Evolutionary conservation across 139 green algal genomes (phyloP).

Genomic region (Yamagishiella unicocca): DNA sequence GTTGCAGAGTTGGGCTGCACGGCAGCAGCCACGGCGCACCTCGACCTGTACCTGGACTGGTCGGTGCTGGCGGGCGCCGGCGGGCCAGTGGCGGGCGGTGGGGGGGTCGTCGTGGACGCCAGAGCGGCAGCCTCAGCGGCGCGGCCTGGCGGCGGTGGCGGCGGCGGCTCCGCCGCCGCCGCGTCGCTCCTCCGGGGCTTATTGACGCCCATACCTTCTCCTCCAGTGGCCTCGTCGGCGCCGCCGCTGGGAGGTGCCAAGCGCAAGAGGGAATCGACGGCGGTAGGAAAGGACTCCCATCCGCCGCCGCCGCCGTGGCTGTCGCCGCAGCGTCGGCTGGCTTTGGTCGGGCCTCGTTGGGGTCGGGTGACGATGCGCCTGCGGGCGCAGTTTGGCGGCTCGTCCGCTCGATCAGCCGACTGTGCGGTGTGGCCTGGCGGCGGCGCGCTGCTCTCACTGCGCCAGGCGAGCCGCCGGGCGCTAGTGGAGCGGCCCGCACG

Average conservation of each 20-base stretch:
- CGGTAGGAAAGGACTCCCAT: too few relatives aligned
- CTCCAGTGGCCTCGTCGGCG: not conserved
- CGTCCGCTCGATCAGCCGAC: not conserved
- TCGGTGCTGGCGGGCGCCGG: not conserved
- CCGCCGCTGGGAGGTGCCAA: not conserved
- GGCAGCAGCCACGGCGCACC: not conserved
- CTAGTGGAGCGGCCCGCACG: not conserved
- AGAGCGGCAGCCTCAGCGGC: not conserved
- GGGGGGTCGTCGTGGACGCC: not conserved
- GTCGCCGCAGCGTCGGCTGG: not conserved
- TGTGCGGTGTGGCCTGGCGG: not conserved
- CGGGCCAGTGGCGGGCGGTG: not conserved
- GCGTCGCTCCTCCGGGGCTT: not conserved
- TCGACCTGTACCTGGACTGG: constrained; percentile 32
- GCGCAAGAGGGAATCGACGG: not conserved
- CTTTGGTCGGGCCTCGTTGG: not conserved
- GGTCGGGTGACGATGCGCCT: not conserved
- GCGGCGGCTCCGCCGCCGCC: not conserved
- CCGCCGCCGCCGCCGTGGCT: too few relatives aligned
- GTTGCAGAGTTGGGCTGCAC: constrained; percentile 11
- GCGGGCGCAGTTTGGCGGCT: not conserved
- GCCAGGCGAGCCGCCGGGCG: not conserved
- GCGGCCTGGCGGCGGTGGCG: not conserved
- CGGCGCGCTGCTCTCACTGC: not conserved
- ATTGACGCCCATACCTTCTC: not conserved